Base-by-base conservation (phyloP, 805 yeast species). In the Pichia pseudocactophila region DNA sequence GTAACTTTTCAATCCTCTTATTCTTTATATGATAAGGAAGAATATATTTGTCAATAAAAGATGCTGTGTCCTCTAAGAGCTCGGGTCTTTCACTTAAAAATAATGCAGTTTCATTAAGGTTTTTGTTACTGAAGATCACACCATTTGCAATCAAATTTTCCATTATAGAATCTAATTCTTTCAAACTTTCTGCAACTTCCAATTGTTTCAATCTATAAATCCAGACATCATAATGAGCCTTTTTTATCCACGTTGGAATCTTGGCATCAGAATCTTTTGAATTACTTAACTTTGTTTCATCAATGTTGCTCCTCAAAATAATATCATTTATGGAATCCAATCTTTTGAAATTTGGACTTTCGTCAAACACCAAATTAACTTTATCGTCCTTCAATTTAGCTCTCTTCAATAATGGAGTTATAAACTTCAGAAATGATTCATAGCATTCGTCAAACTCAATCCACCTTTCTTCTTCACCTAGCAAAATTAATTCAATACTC, bases 381-480 rank as follows among this genome's bases (percentile, higher is more conserved):
- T 37, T 25, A 5, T 34, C 26, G 12, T 44, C 41, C 22, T 40
- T 43, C 25, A 43, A 22, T 26, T 40, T 40, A 0, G 58, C 48
- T 16, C 49, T 46, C 7, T 44, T 42, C 31, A 54, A 33, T 27
- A 46, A 46, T 7, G 42, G 37, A 10, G 36, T 46, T 3, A 58
- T 37, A 11, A 58, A 31, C 12, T 41, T 37, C 10, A 53, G 13
- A 37, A 48, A 60, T 33, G 61, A 48, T 22, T 44, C 44, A 42
- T 56, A 59, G 34, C 57, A 51, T 18, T 50, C 51, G 26, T 55
- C 57, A 44, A 60, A 59, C 34, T 59, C 64, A 37, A 48, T 47
- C 64, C 64, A 60, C 16, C 64, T 53, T 22, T 45, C 42, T 41
- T 60, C 64, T 36, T 53, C 56, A 12, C 61, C 64, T 18, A 60